Conservation (phyloP, 2,329 filamentous ascomycete species). For the Ceratocystis diversiconidia region DNA sequence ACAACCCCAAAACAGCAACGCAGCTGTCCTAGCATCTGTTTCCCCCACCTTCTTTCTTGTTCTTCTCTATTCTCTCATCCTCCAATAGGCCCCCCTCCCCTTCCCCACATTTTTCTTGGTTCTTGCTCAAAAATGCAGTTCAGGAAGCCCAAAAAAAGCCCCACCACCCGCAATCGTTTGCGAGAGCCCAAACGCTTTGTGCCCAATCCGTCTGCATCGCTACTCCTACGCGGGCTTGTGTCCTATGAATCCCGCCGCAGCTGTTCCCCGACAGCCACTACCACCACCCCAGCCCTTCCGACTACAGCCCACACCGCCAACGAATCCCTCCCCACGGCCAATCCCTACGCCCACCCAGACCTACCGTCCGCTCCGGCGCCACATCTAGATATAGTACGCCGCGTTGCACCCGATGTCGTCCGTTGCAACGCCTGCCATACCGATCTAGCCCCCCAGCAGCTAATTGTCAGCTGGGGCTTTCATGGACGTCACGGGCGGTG, state of each 20-base stretch:
- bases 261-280: not conserved
- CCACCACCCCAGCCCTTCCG: not conserved
- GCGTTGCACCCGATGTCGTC: constrained; percentile 23
- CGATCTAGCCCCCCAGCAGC: constrained; percentile 45
- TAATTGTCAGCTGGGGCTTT: constrained; percentile 53
- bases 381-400: constrained; percentile 20
- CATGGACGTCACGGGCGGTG: constrained; percentile 51
- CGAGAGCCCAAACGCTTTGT: not conserved
- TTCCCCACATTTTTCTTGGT: not conserved
- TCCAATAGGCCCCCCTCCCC: not conserved
- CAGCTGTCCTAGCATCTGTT: not conserved
- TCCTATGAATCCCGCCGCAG: not conserved
- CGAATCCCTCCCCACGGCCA: not conserved
- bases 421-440: constrained; percentile 44
- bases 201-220: not conserved
- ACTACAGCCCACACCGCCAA: not conserved
- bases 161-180: not conserved
- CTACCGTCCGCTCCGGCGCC: constrained; percentile 20
- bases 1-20: not conserved
- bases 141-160: constrained; percentile 4
- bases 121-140: not conserved
- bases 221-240: not conserved
- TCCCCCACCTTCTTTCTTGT: not conserved
- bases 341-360: constrained; percentile 12
- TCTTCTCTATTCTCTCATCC: not conserved